Conservation (phyloP, 768 basidiomycete genomes). For the Rhodotorula paludigena region DNA sequence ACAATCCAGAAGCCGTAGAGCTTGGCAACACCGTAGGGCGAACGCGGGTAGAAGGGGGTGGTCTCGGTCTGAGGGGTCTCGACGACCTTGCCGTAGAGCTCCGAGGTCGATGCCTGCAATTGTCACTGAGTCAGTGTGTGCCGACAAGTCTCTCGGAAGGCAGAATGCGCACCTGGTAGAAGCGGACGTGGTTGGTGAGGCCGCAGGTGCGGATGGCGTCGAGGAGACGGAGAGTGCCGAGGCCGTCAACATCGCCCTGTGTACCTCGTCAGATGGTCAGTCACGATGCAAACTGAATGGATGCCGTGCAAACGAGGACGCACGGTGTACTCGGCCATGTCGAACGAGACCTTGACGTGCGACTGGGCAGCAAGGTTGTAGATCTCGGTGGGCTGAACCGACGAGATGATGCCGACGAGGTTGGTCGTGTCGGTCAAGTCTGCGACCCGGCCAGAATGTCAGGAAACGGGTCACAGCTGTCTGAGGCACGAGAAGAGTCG, state of each 20-base stretch:
- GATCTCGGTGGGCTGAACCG: slow-evolving; percentile 89
- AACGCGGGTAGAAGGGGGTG: slow-evolving; percentile 97
- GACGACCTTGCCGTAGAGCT: slow-evolving; percentile 93
- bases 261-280: not conserved
- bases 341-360: slow-evolving; percentile 98
- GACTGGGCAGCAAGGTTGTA: slow-evolving; percentile 98
- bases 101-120: slow-evolving; percentile 75
- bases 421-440: slow-evolving; percentile 95
- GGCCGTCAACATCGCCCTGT: slow-evolving; percentile 82
- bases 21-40: slow-evolving; percentile 93
- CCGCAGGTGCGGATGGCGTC: slow-evolving; percentile 95
- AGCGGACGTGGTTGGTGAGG: slow-evolving; percentile 82
- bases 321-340: slow-evolving; percentile 95
- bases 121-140: not conserved
- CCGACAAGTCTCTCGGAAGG: too few relatives aligned
- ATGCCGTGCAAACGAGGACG: not conserved
- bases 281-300: not conserved
- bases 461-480: not conserved
- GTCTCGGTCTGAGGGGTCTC: slow-evolving; percentile 93
- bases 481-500: not conserved
- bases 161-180: slow-evolving; percentile 62
- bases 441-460: slow-evolving; percentile 50
- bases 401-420: slow-evolving; percentile 90
- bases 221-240: slow-evolving; percentile 89
- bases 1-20: slow-evolving; percentile 54